Evolutionary conservation across 768 basidiomycete species (phyloP).

Genomic region (Pisolithus orientalis): DNA sequence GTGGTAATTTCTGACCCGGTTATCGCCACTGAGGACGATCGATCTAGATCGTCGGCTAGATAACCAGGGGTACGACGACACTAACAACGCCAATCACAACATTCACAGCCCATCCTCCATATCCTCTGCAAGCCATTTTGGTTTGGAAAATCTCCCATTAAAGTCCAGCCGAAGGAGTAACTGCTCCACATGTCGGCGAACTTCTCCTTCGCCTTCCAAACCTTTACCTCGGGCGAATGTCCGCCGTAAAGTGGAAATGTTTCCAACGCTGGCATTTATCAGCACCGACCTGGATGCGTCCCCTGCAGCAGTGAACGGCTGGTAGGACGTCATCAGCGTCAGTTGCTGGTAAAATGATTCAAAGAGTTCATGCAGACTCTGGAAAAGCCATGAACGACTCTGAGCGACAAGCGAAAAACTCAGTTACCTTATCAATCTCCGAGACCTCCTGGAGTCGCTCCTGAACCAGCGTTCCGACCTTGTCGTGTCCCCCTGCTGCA

Average conservation of each 20-base stretch:
- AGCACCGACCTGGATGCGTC: slow-evolving; percentile 70
- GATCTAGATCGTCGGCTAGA: not conserved
- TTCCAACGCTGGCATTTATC: slow-evolving; percentile 50
- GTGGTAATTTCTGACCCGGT: not conserved
- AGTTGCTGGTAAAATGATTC: slow-evolving; percentile 79
- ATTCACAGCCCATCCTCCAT: slow-evolving; percentile 17
- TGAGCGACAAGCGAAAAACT: not conserved
- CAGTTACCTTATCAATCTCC: slow-evolving; percentile 68
- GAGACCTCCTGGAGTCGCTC: slow-evolving; percentile 63
- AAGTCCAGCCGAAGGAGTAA: slow-evolving; percentile 79
- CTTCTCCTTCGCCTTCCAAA: slow-evolving; percentile 57
- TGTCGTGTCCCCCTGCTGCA: slow-evolving; percentile 42
- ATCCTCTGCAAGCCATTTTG: slow-evolving; percentile 17
- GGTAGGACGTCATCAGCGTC: slow-evolving; percentile 69
- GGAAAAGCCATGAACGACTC: slow-evolving; percentile 1
- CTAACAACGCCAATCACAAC: slow-evolving; percentile 15
- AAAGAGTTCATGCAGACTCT: slow-evolving; percentile 65
- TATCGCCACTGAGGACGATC: not conserved
- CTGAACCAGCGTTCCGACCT: slow-evolving; percentile 66
- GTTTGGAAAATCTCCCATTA: slow-evolving; percentile 67
- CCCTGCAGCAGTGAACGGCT: slow-evolving; percentile 52
- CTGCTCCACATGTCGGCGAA: slow-evolving; percentile 76
- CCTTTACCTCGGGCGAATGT: slow-evolving; percentile 47
- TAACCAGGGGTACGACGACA: not conserved
- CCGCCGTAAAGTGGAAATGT: slow-evolving; percentile 39